Evolutionary conservation across 257 asterid species (phyloP), one percentile per base, ranked within the genome.

Genomic region (Misopates orontium): DNA sequence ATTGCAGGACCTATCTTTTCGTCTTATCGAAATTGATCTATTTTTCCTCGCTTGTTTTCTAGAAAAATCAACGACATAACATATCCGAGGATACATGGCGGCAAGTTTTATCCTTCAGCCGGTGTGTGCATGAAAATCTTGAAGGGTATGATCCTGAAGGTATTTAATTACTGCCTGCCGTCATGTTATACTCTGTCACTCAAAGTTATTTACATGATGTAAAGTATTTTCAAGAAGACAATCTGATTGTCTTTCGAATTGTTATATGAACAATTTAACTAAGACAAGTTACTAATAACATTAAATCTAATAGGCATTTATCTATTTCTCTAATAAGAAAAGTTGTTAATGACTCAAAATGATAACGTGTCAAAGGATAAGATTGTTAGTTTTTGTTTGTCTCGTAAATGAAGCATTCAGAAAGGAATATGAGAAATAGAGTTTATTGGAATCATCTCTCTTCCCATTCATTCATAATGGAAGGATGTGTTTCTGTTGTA

Each of bases 111-210:
- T 85, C 95, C 72, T 94, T 90, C 79, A 88, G 99, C 75, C 87
- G 86, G 21, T 81, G 96, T 77, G 97, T 94, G 74, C 96, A 84
- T 73, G 97, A 90, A 79, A 87, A 83, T 78, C 96, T 93, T 20
- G 95, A 90, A 79, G 99, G 99, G 53, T 93, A 93, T 36, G 97
- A 93, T 76, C 91, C 96, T 73, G 88, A 85, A 88, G 99, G 99
- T 94, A 86, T 67, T 28, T 2, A 2, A 28, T 3, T 73, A 40
- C 20, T 70, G 32, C 66, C 31, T 57, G 25, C 68, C 61, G 22
- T 57, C 49, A 4, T 18, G 56, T 31, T 19, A 39, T 55, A 5
- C 4, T 28, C 13, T 44, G 23, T 22, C 40, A 28, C 21, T 56
- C 25, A 18, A 28, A 41, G 32, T 20, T 20, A 13, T 71, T 15